Evolutionary conservation across 2,329 filamentous ascomycete genomes (phyloP), one percentile per base, ranked within the genome.

Genomic region (Epichloe festucae): DNA sequence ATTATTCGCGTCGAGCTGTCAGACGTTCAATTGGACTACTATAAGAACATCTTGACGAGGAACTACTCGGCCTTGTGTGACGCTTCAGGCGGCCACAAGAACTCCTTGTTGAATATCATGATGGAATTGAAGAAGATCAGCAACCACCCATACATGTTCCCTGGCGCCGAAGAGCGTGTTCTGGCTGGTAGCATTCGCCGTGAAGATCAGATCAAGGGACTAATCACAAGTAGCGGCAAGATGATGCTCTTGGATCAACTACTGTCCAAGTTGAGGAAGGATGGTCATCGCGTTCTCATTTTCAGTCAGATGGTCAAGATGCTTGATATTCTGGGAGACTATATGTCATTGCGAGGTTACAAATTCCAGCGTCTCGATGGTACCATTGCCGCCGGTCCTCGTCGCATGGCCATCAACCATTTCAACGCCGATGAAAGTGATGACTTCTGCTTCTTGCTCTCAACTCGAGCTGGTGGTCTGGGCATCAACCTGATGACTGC

Each of bases 231-330:
- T 64, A 98, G 93, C 70, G 94, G 94, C 59, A 98, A 98, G 72
- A 96, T 98, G 93, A 97, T 97, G 89, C 76, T 98, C 47, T 79
- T 98, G 7, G 93, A 98, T 61, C 89, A 90, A 64, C 81, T 98
- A n/a, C 77, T 98, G 11, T 85, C 86, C 5, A 98, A 98, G 69
- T 72, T 98, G 58, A 95, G 86, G 67, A 87, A 85, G 59, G 93
- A 98, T 62, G 89, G 88, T 46, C 93, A 98, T 68, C 87, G 93
- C 51, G 94, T 98, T 12, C 73, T 98, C 56, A 97, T 98, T 57
- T 98, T 98, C 74, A 97, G 91, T 66, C 93, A 98, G 65, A 98
- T 98, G 93, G 94, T 98, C 38, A 94, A 89, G 65, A 97, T 98
- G 87, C 78, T 98, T 21, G 90, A 98, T 62, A 93, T 98, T 50